Evolutionary conservation across 2,329 filamentous ascomycete species (phyloP).

Genomic region (Aspergillus puulaauensis): DNA sequence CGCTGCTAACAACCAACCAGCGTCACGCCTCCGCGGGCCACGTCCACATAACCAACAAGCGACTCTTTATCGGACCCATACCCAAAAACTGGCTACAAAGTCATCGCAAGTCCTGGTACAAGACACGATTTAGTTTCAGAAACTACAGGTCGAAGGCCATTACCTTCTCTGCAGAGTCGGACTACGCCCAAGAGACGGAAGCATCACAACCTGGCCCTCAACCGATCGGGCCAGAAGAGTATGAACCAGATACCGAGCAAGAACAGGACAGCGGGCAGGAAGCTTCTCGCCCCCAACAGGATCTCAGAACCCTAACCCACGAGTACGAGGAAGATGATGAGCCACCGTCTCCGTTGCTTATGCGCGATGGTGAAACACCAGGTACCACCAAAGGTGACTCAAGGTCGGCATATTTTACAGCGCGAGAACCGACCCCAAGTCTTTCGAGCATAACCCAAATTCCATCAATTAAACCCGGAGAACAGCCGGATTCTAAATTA

Average conservation of each 20-base stretch:
- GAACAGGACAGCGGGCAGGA: slow-evolving; percentile 14
- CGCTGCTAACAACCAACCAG: slow-evolving; percentile 29
- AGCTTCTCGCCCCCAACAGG: background rate
- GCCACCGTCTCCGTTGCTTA: background rate
- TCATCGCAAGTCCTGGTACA: slow-evolving; percentile 65
- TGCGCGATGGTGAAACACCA: background rate
- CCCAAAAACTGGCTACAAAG: slow-evolving; percentile 65
- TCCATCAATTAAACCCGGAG: slow-evolving; percentile 16
- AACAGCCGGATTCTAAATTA: slow-evolving; percentile 1
- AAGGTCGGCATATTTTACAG: slow-evolving; percentile 33
- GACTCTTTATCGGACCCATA: slow-evolving; percentile 66
- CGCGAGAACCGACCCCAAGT: slow-evolving; percentile 25
- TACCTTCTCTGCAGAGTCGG: slow-evolving; percentile 54
- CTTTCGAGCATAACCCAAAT: slow-evolving; percentile 15
- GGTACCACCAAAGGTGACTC: slow-evolving; percentile 19
- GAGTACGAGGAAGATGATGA: slow-evolving; percentile 19
- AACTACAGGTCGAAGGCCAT: slow-evolving; percentile 49
- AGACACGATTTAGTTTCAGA: slow-evolving; percentile 41
- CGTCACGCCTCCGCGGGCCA: slow-evolving; percentile 63
- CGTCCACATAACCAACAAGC: slow-evolving; percentile 60
- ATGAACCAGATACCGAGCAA: slow-evolving; percentile 14
- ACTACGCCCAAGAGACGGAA: slow-evolving; percentile 41
- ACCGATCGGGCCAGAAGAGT: slow-evolving; percentile 20
- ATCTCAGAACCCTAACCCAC: slow-evolving; percentile 26
- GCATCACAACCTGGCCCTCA: slow-evolving; percentile 2